Percentiles rank a stretch among this genome's conserved stretches.
These are phyloP conservation scores for Penicillium malachiteum DNA, from an alignment of 495 filamentous ascomycete genomes.

Conservation along the genomic window DNA sequence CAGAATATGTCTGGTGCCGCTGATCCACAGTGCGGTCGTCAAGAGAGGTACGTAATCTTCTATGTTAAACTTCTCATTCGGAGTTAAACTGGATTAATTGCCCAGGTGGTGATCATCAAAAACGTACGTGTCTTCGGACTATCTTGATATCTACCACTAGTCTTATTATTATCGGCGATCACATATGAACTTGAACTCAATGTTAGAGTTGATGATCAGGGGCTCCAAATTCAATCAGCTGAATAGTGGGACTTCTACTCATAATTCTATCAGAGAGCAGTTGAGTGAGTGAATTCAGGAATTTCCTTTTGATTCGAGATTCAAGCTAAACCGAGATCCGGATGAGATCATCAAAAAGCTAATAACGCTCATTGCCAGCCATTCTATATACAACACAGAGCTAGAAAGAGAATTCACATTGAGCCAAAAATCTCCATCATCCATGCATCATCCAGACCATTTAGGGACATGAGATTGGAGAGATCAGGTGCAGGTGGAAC, in stretches of 20 bases:
- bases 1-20: not conserved
- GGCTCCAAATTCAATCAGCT: too few species aligned
- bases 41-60: constrained; percentile 11
- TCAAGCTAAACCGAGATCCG: too few species aligned
- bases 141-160: not conserved
- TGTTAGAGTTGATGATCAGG: too few species aligned
- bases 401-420: constrained; percentile 3
- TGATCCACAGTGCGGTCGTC: constrained; percentile 6
- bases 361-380: not conserved
- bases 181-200: not conserved
- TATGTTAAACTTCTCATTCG: not conserved
- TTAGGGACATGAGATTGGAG: constrained; percentile 8
- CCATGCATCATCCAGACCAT: constrained; percentile 25
- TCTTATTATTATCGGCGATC: not conserved
- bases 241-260: too few species aligned
- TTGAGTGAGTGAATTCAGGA: too few species aligned
- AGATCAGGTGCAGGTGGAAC: constrained; percentile 8
- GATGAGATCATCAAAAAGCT: not conserved
- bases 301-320: too few species aligned
- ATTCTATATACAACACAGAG: not conserved
- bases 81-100: not conserved
- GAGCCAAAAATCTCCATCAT: constrained; percentile 28
- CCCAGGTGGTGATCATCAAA: not conserved
- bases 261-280: too few species aligned
- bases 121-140: not conserved